Evolutionary conservation across 257 asterid genomes (phyloP), one percentile per base, ranked within the genome.

Genomic region (Datura wrightii): DNA sequence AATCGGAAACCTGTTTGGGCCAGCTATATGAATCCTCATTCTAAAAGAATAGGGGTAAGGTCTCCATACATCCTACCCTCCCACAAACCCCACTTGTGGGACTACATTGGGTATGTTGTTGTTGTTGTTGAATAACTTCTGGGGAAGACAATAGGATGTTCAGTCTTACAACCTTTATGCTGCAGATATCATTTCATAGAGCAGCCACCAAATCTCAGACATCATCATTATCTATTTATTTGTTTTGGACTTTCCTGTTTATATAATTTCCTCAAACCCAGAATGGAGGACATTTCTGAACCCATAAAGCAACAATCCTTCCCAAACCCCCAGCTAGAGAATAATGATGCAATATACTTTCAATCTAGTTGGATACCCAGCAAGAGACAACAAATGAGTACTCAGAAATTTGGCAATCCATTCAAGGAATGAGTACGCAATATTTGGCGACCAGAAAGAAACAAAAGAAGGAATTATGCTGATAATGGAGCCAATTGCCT

Each of bases 281-380:
- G 13, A n/a, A 24, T 44, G 14, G 4, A 52, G 80, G 41, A 24
- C 59, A 48, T 48, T 19, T 19, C 59, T 48, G 42, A 74, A 52
- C 37, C 6, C 16, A 48, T 24, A 48, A 24, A 74, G 81, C 59
- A 74, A 52, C 42, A 11, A 74, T 3, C 42, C 60, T 24, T 48
- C n/a, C 81, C 59, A 24, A 48, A 46, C 2, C 44, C 76, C 19
- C 13, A 48, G 60, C 60, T 10, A 8, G 11, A 41, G 16, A 41
- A 8, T 41, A 69, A 39, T 6, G 58, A 46, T 10, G 80, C 37
- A 72, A 46, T 46, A 72, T 44, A 72, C 41, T 13, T 44, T 8
- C 80, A 72, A 46, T 72, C 39, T 72, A 72, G 80, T 72, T 19
- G 58, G 80, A 71, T 19, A 46, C 39, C 55, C 52, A 69, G 18